Evolutionary conservation across 495 filamentous ascomycete genomes (phyloP), one percentile per base, ranked within the genome.

Genomic region (Xylaria bambusicola): DNA sequence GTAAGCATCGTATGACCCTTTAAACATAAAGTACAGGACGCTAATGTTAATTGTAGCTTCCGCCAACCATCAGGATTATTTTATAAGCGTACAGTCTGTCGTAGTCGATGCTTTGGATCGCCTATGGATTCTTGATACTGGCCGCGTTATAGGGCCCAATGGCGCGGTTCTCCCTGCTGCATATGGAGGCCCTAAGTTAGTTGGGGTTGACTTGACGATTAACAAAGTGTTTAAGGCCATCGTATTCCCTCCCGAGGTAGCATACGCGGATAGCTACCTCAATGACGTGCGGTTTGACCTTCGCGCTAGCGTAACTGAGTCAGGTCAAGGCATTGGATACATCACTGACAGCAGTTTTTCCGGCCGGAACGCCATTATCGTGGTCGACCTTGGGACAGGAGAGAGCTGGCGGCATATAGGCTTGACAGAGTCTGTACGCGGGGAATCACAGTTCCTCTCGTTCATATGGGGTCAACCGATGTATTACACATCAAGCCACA

Each of bases 231-330:
- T 60, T 20, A 54, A 57, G 27, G 75, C 73, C 6, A 74, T 69
- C 56, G 73, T 71, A 4, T 71, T 77, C 48, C 72, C 73, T 0
- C 17, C 68, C 1, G 62, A 48, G 7, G 73, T 77, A 6, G 72
- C 74, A 47, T 71, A 66, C 46, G 67, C 72, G 29, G 75, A 76
- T 46, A 69, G 65, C 8, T 77, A 73, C 52, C 67, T 77, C 60
- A 77, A 77, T 53, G 75, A 78, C 27, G 20, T 78, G 1, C 71
- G 74, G 40, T 76, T 77, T 46, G 74, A 78, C 47, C 64, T 78
- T n/a, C 67, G 69, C 33, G 7, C 69, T 10, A 71, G 73, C 40
- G 46, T 63, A 29, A 71, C 69, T 10, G 66, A 62, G 24, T 73
- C 75, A 12, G 72, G 71, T 15, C 56, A 66, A 17, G 73, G 75